These are phyloP conservation scores for Carex parvula DNA, from an alignment of 176 grass and related monocot genomes.

Conservation along the genomic window DNA sequence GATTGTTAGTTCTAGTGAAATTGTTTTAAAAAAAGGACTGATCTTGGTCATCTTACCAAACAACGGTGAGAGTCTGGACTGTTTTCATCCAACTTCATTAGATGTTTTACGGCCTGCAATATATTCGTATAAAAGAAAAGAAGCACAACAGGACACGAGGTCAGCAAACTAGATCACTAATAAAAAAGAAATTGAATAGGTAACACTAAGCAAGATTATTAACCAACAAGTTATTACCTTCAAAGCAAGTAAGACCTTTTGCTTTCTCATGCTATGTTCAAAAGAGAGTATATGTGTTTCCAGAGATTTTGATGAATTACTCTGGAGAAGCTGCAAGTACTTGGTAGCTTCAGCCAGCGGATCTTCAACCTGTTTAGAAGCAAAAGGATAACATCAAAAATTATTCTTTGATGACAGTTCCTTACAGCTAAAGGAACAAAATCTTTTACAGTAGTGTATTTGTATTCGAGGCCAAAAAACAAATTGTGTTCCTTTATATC, in stretches of 20 bases:
- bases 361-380: conserved; percentile 68
- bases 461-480: background rate
- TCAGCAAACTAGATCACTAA: background rate
- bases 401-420: background rate
- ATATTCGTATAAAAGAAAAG: conserved; percentile 15
- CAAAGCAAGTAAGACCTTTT: conserved; percentile 94
- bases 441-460: background rate
- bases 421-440: background rate
- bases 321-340: conserved; percentile 94
- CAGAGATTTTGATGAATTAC: conserved; percentile 72
- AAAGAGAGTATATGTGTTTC: conserved; percentile 93
- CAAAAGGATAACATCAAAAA: background rate
- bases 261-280: conserved; percentile 94
- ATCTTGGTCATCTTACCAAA: conserved; percentile 57
- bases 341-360: conserved; percentile 80
- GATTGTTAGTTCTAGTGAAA: background rate
- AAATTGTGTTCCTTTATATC: background rate
- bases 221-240: conserved; percentile 48
- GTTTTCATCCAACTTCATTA: conserved; percentile 79
- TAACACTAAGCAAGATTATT: background rate
- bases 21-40: background rate
- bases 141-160: background rate
- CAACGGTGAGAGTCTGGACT: conserved; percentile 79
- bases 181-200: background rate
- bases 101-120: conserved; percentile 86